Base-by-base conservation (phyloP, 345 rosid genomes). In the Clarkia xantiana region DNA sequence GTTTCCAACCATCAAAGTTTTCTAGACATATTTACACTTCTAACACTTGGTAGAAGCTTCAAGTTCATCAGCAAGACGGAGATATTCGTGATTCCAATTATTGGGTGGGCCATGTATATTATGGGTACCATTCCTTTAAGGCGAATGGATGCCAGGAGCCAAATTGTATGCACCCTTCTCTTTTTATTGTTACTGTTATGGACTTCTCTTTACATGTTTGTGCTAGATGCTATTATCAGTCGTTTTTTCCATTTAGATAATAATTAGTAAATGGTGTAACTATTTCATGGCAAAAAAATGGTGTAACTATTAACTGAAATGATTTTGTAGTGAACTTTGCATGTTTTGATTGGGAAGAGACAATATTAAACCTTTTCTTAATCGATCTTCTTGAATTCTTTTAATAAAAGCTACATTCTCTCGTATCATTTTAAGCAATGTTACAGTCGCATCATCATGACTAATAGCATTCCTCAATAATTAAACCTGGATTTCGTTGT, bases 81-180 rank as follows among this genome's bases (percentile, higher is more conserved):
- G 19, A 80, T 91, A 66, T 84, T 91, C 63, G 73, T 84, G 29
- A 66, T 57, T 67, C 98, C 95, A 1, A 18, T 80, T 1, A 77
- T 91, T 18, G 98, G 98, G 6, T 91, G 98, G 96, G 96, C 90
- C 48, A 91, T 91, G 96, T 64, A 49, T 45, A 66, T 91, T 89
- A 42, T 91, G 76, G 96, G 98, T 29, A 64, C 64, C 13, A 66
- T 91, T 72, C 96, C 96, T 44, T 65, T 84, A 66, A 91, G 84
- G 66, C 82, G 96, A 59, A 79, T 78, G 94, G 96, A 86, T 51
- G 75, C 75, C 67, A 72, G 80, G 72, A 91, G 98, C 76, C 96
- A 86, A 55, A 45, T 91, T 89, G 96, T 86, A 74, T 17, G 18
- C 53, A 36, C 41, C 49, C 52, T 44, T 44, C 10, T 40, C 18